Conservation (phyloP, 2,329 filamentous ascomycete genomes). For the Aspergillus ruber region DNA sequence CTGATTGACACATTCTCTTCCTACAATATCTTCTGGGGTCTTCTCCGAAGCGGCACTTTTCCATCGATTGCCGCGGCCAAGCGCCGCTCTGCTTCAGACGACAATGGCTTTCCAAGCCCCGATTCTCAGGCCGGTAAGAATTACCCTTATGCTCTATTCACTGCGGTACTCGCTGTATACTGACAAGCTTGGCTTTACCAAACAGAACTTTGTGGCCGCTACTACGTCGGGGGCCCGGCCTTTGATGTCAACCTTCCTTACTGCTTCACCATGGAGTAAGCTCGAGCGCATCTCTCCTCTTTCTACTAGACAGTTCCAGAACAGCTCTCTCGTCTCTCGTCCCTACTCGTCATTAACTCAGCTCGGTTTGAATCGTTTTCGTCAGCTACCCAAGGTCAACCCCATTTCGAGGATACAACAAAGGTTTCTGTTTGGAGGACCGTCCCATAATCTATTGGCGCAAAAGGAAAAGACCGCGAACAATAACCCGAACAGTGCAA, state of each 20-base stretch:
- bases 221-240: constrained; percentile 39
- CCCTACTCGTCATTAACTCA: constrained; percentile 28
- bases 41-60: constrained; percentile 11
- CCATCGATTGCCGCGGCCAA: constrained; percentile 24
- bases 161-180: no score
- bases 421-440: constrained; percentile 34
- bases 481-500: constrained; percentile 79
- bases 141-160: not conserved
- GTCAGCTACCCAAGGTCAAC: constrained; percentile 14
- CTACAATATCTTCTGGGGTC: not conserved
- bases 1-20: not conserved
- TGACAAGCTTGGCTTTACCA: not conserved
- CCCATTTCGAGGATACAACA: constrained; percentile 26
- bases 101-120: constrained; percentile 49
- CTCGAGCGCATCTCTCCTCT: constrained; percentile 14
- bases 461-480: constrained; percentile 88
- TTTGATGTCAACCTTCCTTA: constrained; percentile 27
- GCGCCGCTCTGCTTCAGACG: constrained; percentile 29
- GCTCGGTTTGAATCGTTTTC: constrained; percentile 20
- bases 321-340: constrained; percentile 16
- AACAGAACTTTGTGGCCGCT: constrained; percentile 41
- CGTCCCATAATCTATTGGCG: constrained; percentile 59
- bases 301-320: constrained; percentile 10
- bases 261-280: not conserved
- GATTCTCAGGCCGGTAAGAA: constrained; percentile 42